phyloP scores from a whole-genome alignment of 73 alveolate species.

The Blepharisma stoltei region DNA sequence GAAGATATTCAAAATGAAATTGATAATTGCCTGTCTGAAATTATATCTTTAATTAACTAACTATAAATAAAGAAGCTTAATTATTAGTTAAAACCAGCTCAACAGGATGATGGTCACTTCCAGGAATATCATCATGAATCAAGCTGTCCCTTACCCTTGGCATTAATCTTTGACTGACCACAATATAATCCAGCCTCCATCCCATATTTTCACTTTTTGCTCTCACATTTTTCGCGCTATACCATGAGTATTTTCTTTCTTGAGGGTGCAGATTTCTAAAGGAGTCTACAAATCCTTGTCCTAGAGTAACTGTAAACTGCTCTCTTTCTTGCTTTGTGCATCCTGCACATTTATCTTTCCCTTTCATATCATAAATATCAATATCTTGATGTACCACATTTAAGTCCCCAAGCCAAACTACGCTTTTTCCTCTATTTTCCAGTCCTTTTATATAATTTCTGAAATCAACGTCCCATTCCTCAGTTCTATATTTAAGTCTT shows the following conservation, averaged over 20 bases:
- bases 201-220: constrained; percentile 79
- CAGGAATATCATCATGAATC: constrained; percentile 54
- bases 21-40: no score
- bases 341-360: constrained; percentile 80
- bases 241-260: constrained; percentile 73
- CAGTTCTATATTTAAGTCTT: constrained; percentile 78
- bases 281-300: constrained; percentile 75
- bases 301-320: constrained; percentile 57
- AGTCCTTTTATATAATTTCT: constrained; percentile 54
- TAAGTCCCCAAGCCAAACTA: constrained; percentile 78
- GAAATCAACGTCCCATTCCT: constrained; percentile 90
- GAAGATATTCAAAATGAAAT: no score
- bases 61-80: no score
- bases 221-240: constrained; percentile 63
- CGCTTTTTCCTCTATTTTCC: constrained; percentile 50
- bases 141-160: constrained; percentile 51
- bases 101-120: constrained; percentile 85
- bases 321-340: constrained; percentile 80
- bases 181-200: constrained; percentile 91
- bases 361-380: constrained; percentile 82
- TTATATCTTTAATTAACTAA: no score
- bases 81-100: constrained; percentile 37
- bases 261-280: constrained; percentile 84
- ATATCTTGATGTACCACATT: constrained; percentile 87
- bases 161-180: constrained; percentile 51